phyloP scores from a whole-genome alignment of 371 early-diverging fungal species.

The Haplosporangium sp. region DNA sequence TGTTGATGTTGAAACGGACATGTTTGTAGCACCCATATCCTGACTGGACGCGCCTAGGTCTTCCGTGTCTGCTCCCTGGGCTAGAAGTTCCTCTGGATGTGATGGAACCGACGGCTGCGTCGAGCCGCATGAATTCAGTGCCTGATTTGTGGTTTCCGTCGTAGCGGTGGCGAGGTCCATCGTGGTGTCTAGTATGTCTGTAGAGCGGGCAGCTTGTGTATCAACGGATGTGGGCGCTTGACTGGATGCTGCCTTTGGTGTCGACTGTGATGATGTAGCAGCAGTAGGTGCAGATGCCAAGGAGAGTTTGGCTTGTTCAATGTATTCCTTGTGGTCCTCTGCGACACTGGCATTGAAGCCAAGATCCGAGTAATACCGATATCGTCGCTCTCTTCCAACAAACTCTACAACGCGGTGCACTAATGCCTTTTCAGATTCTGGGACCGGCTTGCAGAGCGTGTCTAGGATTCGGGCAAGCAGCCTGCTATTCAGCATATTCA shows the following conservation, averaged over 20 bases:
- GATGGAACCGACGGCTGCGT: neutral
- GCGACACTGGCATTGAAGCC: constrained; percentile 26
- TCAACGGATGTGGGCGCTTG: neutral
- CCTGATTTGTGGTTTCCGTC: neutral
- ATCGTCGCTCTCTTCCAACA: constrained; percentile 44
- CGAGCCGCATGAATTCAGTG: neutral
- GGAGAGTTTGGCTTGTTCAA: constrained; percentile 22
- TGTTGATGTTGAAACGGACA: neutral
- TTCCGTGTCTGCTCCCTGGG: neutral
- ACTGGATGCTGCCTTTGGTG: neutral
- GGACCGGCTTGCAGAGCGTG: constrained; percentile 23
- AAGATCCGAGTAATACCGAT: constrained; percentile 38
- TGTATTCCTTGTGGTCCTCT: constrained; percentile 39
- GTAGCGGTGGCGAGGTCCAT: neutral
- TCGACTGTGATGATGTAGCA: neutral
- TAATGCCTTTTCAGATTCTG: constrained; percentile 10
- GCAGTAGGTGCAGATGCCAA: neutral
- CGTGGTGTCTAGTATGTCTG: neutral
- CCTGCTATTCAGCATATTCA: constrained; percentile 37
- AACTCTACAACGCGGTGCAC: constrained; percentile 40
- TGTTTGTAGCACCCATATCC: neutral
- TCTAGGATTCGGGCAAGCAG: constrained; percentile 35
- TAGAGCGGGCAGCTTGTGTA: neutral
- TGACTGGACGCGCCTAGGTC: neutral
- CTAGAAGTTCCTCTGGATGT: no score